phyloP scores from a whole-genome alignment of 805 yeast species.

The Wickerhamiella parazyma region DNA sequence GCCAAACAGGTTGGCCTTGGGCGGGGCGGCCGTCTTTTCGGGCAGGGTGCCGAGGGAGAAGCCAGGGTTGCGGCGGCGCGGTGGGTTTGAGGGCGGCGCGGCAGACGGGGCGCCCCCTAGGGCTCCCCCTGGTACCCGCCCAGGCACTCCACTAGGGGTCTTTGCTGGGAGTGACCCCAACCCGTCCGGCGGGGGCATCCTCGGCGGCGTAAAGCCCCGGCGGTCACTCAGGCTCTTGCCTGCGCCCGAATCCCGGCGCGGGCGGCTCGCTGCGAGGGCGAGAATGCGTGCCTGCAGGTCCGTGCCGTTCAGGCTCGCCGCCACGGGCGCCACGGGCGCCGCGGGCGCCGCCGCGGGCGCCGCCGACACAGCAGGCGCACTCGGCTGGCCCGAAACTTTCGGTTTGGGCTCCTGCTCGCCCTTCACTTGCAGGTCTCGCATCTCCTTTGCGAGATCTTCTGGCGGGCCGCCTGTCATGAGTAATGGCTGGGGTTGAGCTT shows the following conservation, averaged over 20 bases:
- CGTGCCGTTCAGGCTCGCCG: slow-evolving; percentile 27
- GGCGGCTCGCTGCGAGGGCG: slow-evolving; percentile 78
- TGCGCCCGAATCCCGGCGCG: slow-evolving; percentile 2
- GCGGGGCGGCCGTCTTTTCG: slow-evolving; percentile 21
- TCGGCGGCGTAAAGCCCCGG: neutral
- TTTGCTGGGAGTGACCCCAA: neutral
- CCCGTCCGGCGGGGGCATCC: slow-evolving; percentile 6
- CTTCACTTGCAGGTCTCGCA: neutral
- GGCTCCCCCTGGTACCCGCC: too few relatives aligned
- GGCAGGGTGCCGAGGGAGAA: slow-evolving; percentile 12
- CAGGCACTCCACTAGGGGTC: slow-evolving; percentile 10
- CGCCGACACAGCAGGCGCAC: neutral
- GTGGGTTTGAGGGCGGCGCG: too few relatives aligned
- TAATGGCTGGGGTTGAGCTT: neutral
- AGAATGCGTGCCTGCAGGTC: slow-evolving; percentile 76
- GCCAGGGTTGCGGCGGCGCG: slow-evolving; percentile 19
- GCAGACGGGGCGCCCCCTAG: too few relatives aligned
- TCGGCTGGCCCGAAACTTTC: neutral
- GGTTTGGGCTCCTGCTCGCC: neutral
- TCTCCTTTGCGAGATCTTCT: neutral
- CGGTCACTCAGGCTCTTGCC: slow-evolving; percentile 7
- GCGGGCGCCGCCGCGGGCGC: neutral
- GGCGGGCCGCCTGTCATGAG: neutral
- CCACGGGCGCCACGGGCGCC: slow-evolving; percentile 10
- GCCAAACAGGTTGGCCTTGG: slow-evolving; percentile 40